phyloP scores from a whole-genome alignment of 495 filamentous ascomycete genomes.

The Penicillium lividum region DNA sequence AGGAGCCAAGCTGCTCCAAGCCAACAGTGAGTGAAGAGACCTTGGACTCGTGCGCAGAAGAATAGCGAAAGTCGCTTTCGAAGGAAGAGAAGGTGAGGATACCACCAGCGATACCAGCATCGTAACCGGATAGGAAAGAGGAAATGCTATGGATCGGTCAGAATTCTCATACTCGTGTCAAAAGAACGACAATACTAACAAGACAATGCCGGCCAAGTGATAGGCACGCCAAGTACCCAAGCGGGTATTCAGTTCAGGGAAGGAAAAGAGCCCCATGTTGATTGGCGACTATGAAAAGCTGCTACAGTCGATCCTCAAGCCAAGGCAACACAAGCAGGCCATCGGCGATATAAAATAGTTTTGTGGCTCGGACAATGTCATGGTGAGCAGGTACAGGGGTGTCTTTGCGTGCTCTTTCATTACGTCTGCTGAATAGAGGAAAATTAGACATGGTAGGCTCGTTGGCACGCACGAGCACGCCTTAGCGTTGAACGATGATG shows the following conservation, averaged over 20 bases:
- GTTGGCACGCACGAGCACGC: slow-evolving; percentile 16
- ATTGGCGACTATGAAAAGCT: slow-evolving; percentile 2
- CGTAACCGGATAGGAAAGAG: slow-evolving; percentile 41
- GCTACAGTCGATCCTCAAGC: slow-evolving; percentile 7
- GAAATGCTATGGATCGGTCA: slow-evolving; percentile 14
- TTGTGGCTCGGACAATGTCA: slow-evolving; percentile 6
- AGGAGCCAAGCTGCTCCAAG: slow-evolving; percentile 46
- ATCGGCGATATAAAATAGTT: slow-evolving; percentile 11
- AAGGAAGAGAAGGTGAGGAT: slow-evolving; percentile 41
- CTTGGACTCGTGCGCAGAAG: slow-evolving; percentile 26
- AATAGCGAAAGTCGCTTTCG: slow-evolving; percentile 33
- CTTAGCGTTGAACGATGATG: slow-evolving; percentile 17
- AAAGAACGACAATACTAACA: slow-evolving; percentile 14
- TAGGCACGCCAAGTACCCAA: slow-evolving; percentile 27
- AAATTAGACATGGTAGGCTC: slow-evolving; percentile 4
- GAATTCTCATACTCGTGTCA: neutral
- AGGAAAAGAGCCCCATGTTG: slow-evolving; percentile 21
- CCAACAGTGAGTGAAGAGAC: slow-evolving; percentile 47
- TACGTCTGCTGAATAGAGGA: slow-evolving; percentile 5
- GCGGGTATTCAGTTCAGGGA: slow-evolving; percentile 28
- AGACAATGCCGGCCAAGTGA: slow-evolving; percentile 27
- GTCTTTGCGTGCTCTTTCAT: slow-evolving; percentile 22
- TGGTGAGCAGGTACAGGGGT: slow-evolving; percentile 17
- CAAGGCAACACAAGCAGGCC: slow-evolving; percentile 6
- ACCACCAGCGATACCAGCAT: slow-evolving; percentile 38